These are phyloP conservation scores for Hypoxylon sp. DNA, from an alignment of 2,329 filamentous ascomycete genomes.

Conservation along the genomic window DNA sequence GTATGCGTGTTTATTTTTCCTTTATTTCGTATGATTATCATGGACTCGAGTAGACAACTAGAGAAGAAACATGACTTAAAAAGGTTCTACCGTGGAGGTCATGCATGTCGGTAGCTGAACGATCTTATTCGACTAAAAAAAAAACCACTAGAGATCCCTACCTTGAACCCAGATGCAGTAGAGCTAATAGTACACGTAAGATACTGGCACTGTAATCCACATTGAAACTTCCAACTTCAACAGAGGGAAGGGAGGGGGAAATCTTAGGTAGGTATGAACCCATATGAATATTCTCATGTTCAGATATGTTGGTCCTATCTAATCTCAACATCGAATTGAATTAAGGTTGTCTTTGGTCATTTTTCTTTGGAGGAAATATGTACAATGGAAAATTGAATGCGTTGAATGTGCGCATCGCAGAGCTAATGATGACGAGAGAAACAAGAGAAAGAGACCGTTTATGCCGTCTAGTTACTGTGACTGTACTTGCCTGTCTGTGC, in stretches of 20 bases:
- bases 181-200: too few relatives aligned
- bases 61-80: too few relatives aligned
- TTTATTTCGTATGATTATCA: too few relatives aligned
- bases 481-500: too few relatives aligned
- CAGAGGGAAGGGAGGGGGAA: constrained; percentile 4
- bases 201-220: too few relatives aligned
- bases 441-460: constrained; percentile 8
- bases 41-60: constrained; percentile 12
- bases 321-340: neutral
- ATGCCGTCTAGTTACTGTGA: too few relatives aligned
- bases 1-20: too few relatives aligned
- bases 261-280: constrained; percentile 19
- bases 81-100: too few relatives aligned
- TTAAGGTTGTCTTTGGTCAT: constrained; percentile 3
- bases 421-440: constrained; percentile 32
- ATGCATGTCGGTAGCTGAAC: constrained; percentile 13
- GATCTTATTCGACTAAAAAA: constrained; percentile 5
- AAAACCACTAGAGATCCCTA: constrained; percentile 8
- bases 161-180: too few relatives aligned
- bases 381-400: constrained; percentile 3
- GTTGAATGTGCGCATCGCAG: constrained; percentile 18
- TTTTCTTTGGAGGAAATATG: constrained; percentile 7
- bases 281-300: constrained; percentile 22
- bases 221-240: constrained; percentile 19
- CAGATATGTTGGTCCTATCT: neutral